Evolutionary conservation across 2,329 filamentous ascomycete species (phyloP), one percentile per base, ranked within the genome.

Genomic region (Paraconiothyrium brasiliense): DNA sequence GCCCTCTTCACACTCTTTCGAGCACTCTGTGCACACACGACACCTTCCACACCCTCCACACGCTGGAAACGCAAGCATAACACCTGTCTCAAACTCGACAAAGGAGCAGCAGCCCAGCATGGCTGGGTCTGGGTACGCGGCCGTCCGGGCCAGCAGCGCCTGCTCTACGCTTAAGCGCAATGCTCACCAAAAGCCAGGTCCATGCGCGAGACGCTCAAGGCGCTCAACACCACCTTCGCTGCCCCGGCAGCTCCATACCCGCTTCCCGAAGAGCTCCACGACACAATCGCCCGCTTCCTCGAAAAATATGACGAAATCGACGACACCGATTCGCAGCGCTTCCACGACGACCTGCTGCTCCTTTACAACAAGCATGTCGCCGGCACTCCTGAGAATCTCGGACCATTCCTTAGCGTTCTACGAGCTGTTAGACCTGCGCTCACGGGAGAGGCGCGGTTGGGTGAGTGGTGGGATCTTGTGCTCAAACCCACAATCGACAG

Each of bases 381-480:
- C 27, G 84, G 84, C 37, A 82, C 83, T 27, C 80, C 86, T 2
- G 76, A 84, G 54, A 86, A 87, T 67, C 85, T 87, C 73, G 87
- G 86, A 9, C 80, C 87, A n/a, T 95, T 94, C 78, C 83, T 94
- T 20, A 84, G 85, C 54, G 84, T 92, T 49, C 79, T 94, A 58
- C 85, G 87, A 50, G 84, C 84, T 44, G 81, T 94, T 39, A 84
- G 88, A 27, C 87, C 90, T 2, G 84, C 85, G 11, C 84, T 95
- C 57, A 85, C 84, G 59, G 87, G 87, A 11, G 84, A 89, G 2
- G 83, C 86, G 37, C 86, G 89, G 58, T 78, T 92, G 58, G 79
- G 89, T 58, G 84, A 89, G 61, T 95, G 92, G 92, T 93, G 91
- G 85, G 86, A 91, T 49, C 80, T 85, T 64, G 81, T 90, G 14